Evolutionary conservation across 441 rosid genomes (phyloP), one percentile per base, ranked within the genome.

Genomic region (Gossypium armourianum): DNA sequence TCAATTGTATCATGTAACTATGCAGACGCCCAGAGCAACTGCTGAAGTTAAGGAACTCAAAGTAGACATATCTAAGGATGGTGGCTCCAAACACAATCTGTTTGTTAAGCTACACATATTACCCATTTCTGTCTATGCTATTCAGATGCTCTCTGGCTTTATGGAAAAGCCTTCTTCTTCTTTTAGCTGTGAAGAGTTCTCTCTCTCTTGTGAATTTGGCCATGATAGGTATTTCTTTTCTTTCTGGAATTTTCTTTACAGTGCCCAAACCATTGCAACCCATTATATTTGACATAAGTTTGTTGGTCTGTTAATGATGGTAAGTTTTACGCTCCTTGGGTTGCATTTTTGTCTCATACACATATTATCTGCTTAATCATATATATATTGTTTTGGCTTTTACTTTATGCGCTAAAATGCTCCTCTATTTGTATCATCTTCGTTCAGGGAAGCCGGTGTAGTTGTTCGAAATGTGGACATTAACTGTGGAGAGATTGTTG

Each of bases 201-300:
- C 88, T 71, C 85, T 94, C 62, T 86, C 90, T 45, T 86, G 90
- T 67, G 95, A 94, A 85, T 94, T 92, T 76, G 93, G 90, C 70
- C 97, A 89, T 85, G 83, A 88, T 69, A 89, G 97, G 99, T 94
- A 86, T 47, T 15, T 53, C 77, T 75, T 72, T 60, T 16, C 59
- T 61, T 54, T 32, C 50, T 43, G 15, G 21, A 20, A 1, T 58
- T 19, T 24, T 49, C 43, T 60, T 78, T 62, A 68, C 49, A 58
- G 69, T 62, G 71, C 53, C 79, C 53, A 8, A 63, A 50, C 16
- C 66, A 29, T 67, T 72, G 19, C 23, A 72, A 9, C 40, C 19
- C 32, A 13, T 62, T 43, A 9, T 73, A 26, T 74, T 24, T 68
- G 60, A 58, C 57, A 20, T 59, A 47, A 13, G 12, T 19, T 32